Base-by-base conservation (phyloP, 768 basidiomycete genomes). In the Phaffia australis region DNA sequence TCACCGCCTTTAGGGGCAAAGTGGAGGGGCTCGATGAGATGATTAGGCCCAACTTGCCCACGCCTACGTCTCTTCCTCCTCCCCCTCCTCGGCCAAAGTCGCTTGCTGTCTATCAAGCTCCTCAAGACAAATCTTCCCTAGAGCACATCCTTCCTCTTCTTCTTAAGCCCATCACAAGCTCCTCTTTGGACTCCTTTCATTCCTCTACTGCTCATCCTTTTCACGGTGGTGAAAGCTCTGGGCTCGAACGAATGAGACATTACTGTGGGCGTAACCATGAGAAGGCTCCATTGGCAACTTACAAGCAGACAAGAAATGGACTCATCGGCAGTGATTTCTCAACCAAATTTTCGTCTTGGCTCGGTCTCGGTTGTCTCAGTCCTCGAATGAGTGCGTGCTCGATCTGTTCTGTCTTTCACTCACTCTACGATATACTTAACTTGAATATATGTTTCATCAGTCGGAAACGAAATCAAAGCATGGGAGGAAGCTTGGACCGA, bases 271-370 rank as follows among this genome's bases (percentile, higher is more conserved):
- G 16, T 71, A 73, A 71, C 25, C 54, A 23, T 72, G 73, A 18
- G 73, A 56, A 59, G 23, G 67, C 67, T 21, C 67, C 67, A 49
- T 71, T 74, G 0, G 73, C 71, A 47, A 71, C 56, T 30, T 79
- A 79, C 72, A 79, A 79, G 74, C 71, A 73, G 64, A 79, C 78
- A 18, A 61, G 79, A 47, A 79, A 79, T 66, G 76, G 78, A 0
- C 62, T 80, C 29, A 63, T 78, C 11, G 79, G 79, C 0, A 73
- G 75, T 61, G 77, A 74, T 16, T 79, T 77, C 71, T 77, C 76
- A 56, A 79, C 79, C 49, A 80, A 80, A 70, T 73, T 80, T 42
- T 77, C 77, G 0, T 73, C 74, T 0, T 79, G 76, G 72, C 71
- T 80, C n/a, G 72, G 72, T 8, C 66, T 78, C n/a, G 79, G 76